phyloP scores from a whole-genome alignment of 192 early-diverging fungal species.

The Radiomyces spectabilis region DNA sequence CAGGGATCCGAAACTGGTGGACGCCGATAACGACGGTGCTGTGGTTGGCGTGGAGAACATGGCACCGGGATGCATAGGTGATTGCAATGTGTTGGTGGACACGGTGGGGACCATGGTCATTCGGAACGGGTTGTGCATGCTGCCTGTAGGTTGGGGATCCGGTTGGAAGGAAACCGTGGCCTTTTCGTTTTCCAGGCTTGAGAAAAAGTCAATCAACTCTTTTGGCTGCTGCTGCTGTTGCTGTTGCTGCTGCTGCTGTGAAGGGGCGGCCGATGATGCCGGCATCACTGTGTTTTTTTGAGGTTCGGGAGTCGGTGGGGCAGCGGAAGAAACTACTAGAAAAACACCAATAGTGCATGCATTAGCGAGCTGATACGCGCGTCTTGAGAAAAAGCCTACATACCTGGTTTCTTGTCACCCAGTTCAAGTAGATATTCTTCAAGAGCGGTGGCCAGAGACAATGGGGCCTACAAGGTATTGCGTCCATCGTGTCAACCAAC shows the following conservation, averaged over 20 bases:
- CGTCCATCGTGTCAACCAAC: too few relatives aligned
- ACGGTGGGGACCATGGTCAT: background rate
- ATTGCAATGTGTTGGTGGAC: background rate
- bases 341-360: background rate
- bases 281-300: too few relatives aligned
- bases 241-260: background rate
- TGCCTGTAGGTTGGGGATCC: background rate
- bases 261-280: background rate
- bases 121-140: background rate
- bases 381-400: background rate
- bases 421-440: conserved; percentile 25
- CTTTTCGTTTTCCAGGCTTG: conserved; percentile 17
- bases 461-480: conserved; percentile 16
- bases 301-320: too few relatives aligned
- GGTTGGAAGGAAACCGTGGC: background rate
- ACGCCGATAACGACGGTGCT: background rate
- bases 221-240: conserved; percentile 9
- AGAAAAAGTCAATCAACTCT: conserved; percentile 21
- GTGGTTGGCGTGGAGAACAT: background rate
- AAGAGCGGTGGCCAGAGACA: conserved; percentile 21
- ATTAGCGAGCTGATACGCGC: background rate
- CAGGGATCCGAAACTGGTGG: background rate
- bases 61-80: background rate
- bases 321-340: background rate
- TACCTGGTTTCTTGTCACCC: background rate